Percentiles rank a stretch among this genome's conserved stretches.
Evolutionary conservation across 768 basidiomycete species (phyloP).

Genomic region (Termitomyces sp.): DNA sequence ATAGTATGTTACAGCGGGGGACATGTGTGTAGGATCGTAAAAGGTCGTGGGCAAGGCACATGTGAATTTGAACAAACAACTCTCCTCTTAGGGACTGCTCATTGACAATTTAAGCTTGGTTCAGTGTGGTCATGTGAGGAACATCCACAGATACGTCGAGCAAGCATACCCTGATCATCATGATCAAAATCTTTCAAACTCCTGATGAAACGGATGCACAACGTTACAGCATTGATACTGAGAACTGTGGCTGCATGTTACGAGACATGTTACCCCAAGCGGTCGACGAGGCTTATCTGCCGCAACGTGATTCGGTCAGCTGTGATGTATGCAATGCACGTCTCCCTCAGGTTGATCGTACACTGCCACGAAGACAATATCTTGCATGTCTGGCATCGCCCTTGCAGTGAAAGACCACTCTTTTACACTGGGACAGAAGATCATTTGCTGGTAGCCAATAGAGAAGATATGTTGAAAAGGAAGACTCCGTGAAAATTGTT

Average conservation of each 20-base stretch:
- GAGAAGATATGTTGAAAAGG: not conserved
- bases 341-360: too few relatives aligned
- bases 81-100: not conserved
- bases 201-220: slow-evolving; percentile 2
- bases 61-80: slow-evolving; percentile 2
- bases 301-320: not conserved
- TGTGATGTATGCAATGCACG: too few relatives aligned
- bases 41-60: slow-evolving; percentile 7
- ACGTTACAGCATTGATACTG: not conserved
- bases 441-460: not conserved
- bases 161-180: not conserved
- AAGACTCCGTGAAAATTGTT: not conserved
- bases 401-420: not conserved
- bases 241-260: not conserved
- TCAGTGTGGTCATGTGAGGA: slow-evolving; percentile 11
- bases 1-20: slow-evolving; percentile 1
- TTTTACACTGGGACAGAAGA: not conserved
- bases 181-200: not conserved
- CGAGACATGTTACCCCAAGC: not conserved
- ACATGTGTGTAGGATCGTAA: slow-evolving; percentile 1
- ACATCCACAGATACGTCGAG: not conserved
- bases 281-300: not conserved
- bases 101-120: slow-evolving; percentile 4
- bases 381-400: not conserved
- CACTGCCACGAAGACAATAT: not conserved